Evolutionary conservation across 345 rosid genomes (phyloP).

Genomic region (Passiflora organensis): DNA sequence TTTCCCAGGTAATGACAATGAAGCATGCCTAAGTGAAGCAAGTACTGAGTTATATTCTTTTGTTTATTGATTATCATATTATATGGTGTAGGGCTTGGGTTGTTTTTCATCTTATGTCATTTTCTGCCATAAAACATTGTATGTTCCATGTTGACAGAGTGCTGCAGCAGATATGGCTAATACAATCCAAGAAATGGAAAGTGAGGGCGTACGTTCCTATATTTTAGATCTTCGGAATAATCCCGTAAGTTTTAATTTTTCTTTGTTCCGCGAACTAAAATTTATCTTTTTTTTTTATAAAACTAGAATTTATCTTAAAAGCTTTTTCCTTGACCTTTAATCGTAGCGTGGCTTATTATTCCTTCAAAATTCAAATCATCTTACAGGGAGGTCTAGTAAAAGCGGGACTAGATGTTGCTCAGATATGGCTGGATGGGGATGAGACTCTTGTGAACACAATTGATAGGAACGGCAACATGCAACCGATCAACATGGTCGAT

Average conservation of each 20-base stretch:
- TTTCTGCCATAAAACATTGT: too few relatives aligned
- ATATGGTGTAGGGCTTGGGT: background rate
- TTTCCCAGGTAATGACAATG: slow-evolving; percentile 60
- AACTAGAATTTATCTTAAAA: background rate
- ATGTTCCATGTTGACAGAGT: slow-evolving; percentile 37
- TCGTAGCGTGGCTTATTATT: background rate
- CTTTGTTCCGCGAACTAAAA: background rate
- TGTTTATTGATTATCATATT: background rate
- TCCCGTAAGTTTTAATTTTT: slow-evolving; percentile 40
- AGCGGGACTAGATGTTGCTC: slow-evolving; percentile 89
- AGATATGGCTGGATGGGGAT: slow-evolving; percentile 85
- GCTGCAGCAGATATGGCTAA: slow-evolving; percentile 75
- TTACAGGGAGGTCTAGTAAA: slow-evolving; percentile 81
- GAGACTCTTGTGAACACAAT: slow-evolving; percentile 85
- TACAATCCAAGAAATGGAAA: slow-evolving; percentile 70
- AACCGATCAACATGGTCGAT: slow-evolving; percentile 63
- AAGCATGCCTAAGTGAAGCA: background rate
- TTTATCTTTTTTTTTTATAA: too few relatives aligned
- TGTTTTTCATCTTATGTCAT: background rate
- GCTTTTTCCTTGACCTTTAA: background rate
- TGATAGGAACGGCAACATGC: slow-evolving; percentile 70
- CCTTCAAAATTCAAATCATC: slow-evolving; percentile 4
- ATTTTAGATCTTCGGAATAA: slow-evolving; percentile 83
- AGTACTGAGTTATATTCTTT: background rate
- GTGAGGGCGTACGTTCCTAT: slow-evolving; percentile 67